Conservation (phyloP, 768 basidiomycete genomes). For the Boletus bicolor region DNA sequence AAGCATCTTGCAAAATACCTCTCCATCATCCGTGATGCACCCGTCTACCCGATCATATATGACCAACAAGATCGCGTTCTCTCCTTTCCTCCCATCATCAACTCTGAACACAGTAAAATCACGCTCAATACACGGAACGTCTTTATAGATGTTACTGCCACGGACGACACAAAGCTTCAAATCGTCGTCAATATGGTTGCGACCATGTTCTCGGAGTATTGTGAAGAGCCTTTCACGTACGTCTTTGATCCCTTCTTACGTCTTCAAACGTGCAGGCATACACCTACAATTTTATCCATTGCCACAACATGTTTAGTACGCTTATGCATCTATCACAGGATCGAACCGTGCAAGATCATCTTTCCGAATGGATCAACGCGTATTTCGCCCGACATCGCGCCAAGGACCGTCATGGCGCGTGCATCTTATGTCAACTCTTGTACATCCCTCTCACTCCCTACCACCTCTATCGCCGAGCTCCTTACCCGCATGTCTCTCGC, state of each 20-base stretch:
- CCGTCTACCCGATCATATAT: slow-evolving; percentile 97
- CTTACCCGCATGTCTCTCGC: slow-evolving; percentile 83
- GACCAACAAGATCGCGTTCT: slow-evolving; percentile 83
- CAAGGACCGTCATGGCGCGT: slow-evolving; percentile 67
- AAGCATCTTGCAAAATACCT: slow-evolving; percentile 88
- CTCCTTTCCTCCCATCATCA: slow-evolving; percentile 98
- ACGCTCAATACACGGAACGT: slow-evolving; percentile 89
- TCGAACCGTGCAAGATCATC: slow-evolving; percentile 89
- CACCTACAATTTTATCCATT: neutral
- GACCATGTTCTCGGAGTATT: slow-evolving; percentile 99
- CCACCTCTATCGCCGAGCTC: slow-evolving; percentile 64
- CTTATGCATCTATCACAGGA: slow-evolving; percentile 42
- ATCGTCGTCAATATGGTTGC: slow-evolving; percentile 94
- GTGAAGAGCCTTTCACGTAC: slow-evolving; percentile 87
- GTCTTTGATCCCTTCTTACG: slow-evolving; percentile 23
- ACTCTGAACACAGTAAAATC: slow-evolving; percentile 97
- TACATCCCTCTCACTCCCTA: slow-evolving; percentile 74
- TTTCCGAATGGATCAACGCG: slow-evolving; percentile 71
- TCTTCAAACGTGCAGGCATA: neutral
- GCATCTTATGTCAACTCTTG: slow-evolving; percentile 95
- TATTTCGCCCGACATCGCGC: slow-evolving; percentile 79
- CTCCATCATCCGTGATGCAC: slow-evolving; percentile 89
- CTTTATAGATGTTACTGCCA: slow-evolving; percentile 96
- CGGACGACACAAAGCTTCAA: slow-evolving; percentile 92
- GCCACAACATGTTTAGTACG: neutral